Evolutionary conservation across 2,329 filamentous ascomycete species (phyloP), one percentile per base, ranked within the genome.

Genomic region (Apiospora sp.): DNA sequence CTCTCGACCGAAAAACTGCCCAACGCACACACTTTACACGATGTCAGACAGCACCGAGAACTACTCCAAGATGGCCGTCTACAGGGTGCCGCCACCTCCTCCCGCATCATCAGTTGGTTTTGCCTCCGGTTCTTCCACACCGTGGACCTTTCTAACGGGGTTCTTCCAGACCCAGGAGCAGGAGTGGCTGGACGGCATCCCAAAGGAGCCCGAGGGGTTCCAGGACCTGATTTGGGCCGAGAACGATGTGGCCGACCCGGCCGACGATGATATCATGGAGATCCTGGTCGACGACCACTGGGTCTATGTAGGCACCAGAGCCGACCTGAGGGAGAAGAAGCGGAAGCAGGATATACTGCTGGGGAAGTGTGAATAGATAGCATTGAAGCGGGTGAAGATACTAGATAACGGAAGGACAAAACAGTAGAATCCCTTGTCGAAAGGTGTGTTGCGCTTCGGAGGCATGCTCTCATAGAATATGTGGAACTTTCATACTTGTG

Each of bases 351-450:
- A 61, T 30, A 10, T 22, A 1, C 19, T 37, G 30, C 54, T 61
- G 1, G n/a, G 22, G 22, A n/a, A n/a, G 4, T 10, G 19, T 0
- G 7, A n/a, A 0, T 12, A 61, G 16, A 37, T 13, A 10, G 2
- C 6, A 2, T 48, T 19, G 16, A 16, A 19, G 16, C 8, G 16
- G 1, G 19, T 48, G 16, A 19, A 48, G 16, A 7, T 48, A 6
- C 7, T 7, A 48, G 16, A 5, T 19, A 22, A 22, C 7, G 22
- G 44, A 8, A 5, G 8, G 19, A 7, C 5, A 8, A 5, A 16
- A 48, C 16, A 5, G 10, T 37, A 10, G 37, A 41, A 10, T 41
- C 37, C 6, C 7, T 10, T 41, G 37, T 8, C 7, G 7, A 10
- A 10, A 41, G 37, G 7, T 7, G 5, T 41, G 37, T 5, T 41